phyloP scores from a whole-genome alignment of 345 rosid species.

The Syzygium jambos region DNA sequence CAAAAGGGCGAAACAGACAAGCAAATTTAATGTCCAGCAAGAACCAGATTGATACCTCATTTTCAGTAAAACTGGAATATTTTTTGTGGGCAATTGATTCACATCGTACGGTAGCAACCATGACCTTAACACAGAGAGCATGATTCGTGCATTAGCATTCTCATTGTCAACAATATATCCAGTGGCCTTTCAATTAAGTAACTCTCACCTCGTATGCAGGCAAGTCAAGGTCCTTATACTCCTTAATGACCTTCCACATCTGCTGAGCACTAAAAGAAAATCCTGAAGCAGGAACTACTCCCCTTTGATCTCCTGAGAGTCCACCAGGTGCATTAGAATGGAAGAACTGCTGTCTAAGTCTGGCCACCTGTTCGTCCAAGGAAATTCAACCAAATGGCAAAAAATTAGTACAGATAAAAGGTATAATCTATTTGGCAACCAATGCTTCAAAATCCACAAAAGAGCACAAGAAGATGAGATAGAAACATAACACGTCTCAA shows the following conservation, averaged over 20 bases:
- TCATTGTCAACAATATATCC: not conserved
- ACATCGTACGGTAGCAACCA: slow-evolving; percentile 95
- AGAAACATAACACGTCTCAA: not conserved
- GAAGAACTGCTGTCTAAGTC: slow-evolving; percentile 62
- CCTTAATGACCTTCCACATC: slow-evolving; percentile 72
- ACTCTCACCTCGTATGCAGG: slow-evolving; percentile 78
- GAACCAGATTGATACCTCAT: slow-evolving; percentile 34
- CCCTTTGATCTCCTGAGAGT: slow-evolving; percentile 83
- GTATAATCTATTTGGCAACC: not conserved
- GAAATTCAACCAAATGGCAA: not conserved
- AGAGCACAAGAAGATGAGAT: not conserved
- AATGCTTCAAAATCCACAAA: not conserved
- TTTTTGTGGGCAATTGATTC: slow-evolving; percentile 80
- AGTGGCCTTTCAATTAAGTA: not conserved
- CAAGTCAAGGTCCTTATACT: slow-evolving; percentile 88
- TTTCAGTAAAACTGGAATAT: slow-evolving; percentile 30
- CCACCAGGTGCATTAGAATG: slow-evolving; percentile 88
- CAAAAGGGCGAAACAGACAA: too few relatives aligned
- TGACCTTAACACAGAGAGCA: slow-evolving; percentile 38
- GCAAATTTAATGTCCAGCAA: not conserved
- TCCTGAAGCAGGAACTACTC: slow-evolving; percentile 86
- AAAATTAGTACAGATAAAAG: not conserved
- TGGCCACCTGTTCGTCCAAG: slow-evolving; percentile 41
- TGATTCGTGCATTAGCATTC: not conserved
- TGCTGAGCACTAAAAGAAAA: slow-evolving; percentile 77